Evolutionary conservation across 192 early-diverging fungal species (phyloP), one percentile per base, ranked within the genome.

Genomic region (Spinellus fusiger): DNA sequence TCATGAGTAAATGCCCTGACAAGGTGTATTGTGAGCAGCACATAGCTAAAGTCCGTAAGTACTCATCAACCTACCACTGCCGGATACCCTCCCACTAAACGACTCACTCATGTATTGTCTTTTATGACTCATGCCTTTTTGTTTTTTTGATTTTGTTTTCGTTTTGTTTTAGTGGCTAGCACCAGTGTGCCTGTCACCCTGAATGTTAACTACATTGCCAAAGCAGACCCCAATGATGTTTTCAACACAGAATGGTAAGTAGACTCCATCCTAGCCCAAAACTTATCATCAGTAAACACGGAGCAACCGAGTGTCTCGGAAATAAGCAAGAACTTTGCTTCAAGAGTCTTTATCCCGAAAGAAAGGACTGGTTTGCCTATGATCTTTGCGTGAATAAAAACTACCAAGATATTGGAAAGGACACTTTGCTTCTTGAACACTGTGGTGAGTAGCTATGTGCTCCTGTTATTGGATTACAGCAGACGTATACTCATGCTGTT

Each of bases 1-100:
- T 89, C 15, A 89, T 89, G 87, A 83, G 82, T 18, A 76, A 84
- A 26, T 89, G 87, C 47, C 87, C 87, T 0, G 86, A 84, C 53
- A 80, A 79, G 5, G 59, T 80, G n/a, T 65, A 71, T 26, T 80
- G 84, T 25, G 86, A 89, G 56, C 46, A 48, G 13, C 58, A 69
- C 20, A 79, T 82, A 22, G 69, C 63, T 0, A 27, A 68, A 56
- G 80, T 82, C 38, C 56, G 73, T 75, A 53, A 68, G 73, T 75
- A 5, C 5, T 15, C 26, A 0, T 34, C 37, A 22, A 2, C n/a
- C n/a, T n/a, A n/a, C n/a, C n/a, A n/a, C n/a, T n/a, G n/a, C n/a
- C n/a, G n/a, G n/a, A n/a, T n/a, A n/a, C n/a, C n/a, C n/a, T n/a
- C n/a, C n/a, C n/a, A n/a, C n/a, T n/a, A n/a, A n/a, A n/a, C n/a